These are phyloP conservation scores for Colletotrichum lupini DNA, from an alignment of 2,329 filamentous ascomycete species.

Conservation along the genomic window DNA sequence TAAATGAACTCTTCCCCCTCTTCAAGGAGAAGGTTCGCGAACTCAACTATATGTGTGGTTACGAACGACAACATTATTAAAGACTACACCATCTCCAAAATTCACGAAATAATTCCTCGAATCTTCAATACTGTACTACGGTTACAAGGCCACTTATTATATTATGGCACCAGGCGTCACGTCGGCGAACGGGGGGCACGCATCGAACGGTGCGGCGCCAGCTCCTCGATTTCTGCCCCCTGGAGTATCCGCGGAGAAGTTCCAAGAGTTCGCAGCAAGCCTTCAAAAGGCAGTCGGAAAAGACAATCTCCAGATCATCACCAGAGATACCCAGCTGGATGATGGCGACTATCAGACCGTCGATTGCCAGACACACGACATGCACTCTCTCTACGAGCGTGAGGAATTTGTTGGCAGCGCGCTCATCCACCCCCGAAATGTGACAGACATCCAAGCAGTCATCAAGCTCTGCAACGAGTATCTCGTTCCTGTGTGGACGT, in stretches of 20 bases:
- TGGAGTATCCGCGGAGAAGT: constrained; percentile 2
- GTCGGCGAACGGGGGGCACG: not conserved
- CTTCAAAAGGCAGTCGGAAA: constrained; percentile 16
- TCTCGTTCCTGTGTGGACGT: constrained; percentile 59
- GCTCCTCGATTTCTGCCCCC: constrained; percentile 17
- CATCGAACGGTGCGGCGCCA: not conserved
- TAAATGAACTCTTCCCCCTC: constrained; percentile 17
- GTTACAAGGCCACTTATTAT: not conserved
- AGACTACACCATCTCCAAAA: not conserved
- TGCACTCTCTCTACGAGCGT: constrained; percentile 51
- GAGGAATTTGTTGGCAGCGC: constrained; percentile 57
- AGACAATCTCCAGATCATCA: constrained; percentile 28
- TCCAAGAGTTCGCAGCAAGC: constrained; percentile 15
- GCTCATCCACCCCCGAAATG: constrained; percentile 45
- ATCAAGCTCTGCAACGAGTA: constrained; percentile 57
- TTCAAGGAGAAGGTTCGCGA: not conserved
- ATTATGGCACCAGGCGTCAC: constrained; percentile 24
- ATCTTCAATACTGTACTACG: too few species aligned
- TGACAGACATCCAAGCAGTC: constrained; percentile 57
- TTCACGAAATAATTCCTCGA: not conserved
- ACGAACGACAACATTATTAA: not conserved
- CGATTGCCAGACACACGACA: constrained; percentile 43
- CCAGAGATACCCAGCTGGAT: constrained; percentile 4
- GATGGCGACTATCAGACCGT: constrained; percentile 28
- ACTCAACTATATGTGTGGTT: not conserved